phyloP scores from a whole-genome alignment of 306 rosid genomes.

The Trifolium fragiferum region DNA sequence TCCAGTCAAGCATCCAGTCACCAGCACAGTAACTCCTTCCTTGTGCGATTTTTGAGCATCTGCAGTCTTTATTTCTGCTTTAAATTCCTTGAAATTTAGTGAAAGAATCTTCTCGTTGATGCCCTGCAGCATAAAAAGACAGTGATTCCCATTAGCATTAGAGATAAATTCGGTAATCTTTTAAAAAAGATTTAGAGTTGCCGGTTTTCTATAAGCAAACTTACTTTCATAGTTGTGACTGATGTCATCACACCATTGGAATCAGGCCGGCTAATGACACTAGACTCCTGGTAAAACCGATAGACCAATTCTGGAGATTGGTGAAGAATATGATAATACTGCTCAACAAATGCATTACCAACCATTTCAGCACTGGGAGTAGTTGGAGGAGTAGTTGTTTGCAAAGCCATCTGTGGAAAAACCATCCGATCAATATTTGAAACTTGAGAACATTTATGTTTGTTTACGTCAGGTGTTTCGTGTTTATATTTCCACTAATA shows the following conservation, averaged over 20 bases:
- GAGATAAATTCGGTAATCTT: constrained; percentile 7
- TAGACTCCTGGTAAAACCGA: constrained; percentile 77
- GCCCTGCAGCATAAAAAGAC: constrained; percentile 54
- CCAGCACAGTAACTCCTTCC: constrained; percentile 76
- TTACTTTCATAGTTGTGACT: constrained; percentile 83
- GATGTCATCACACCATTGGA: constrained; percentile 67
- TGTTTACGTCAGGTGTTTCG: too few relatives aligned
- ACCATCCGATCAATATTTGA: constrained; percentile 29
- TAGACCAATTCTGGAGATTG: constrained; percentile 66
- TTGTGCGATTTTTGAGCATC: constrained; percentile 73
- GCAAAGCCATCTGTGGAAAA: constrained; percentile 67
- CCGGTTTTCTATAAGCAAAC: constrained; percentile 39
- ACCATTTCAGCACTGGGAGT: constrained; percentile 66
- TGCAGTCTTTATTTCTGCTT: constrained; percentile 78
- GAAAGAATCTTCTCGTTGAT: constrained; percentile 78
- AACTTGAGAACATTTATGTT: constrained; percentile 18
- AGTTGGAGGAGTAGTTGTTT: constrained; percentile 52
- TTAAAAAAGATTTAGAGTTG: neutral
- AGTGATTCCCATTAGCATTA: constrained; percentile 10
- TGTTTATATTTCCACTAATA: too few relatives aligned
- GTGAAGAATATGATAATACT: constrained; percentile 86
- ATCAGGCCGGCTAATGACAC: constrained; percentile 78
- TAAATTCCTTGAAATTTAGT: constrained; percentile 59
- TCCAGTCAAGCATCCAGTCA: constrained; percentile 79
- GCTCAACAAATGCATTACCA: constrained; percentile 82